Base-by-base conservation (phyloP, 139 green algal genomes). In the Chlamydomonas schloesseri region DNA sequence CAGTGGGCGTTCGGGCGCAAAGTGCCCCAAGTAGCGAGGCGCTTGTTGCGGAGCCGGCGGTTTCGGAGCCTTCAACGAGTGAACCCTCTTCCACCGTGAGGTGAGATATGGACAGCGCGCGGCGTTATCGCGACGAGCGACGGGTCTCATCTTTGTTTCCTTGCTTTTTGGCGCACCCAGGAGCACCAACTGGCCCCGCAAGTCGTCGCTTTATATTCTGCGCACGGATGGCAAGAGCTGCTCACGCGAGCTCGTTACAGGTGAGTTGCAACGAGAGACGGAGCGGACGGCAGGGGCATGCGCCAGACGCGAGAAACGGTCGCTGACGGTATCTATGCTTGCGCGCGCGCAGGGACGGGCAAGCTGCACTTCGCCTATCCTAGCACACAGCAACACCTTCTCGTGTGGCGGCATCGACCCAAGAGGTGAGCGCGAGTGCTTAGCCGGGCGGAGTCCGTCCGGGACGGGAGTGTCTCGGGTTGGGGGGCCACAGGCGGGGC, bases 341-440 rank as follows among this genome's bases (percentile, higher is more conserved):
- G n/a, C 33, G n/a, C n/a, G n/a, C 23, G 71, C 24, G 53, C 90
- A 97, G 95, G 93, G 71, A 93, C 73, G 37, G 93, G 93, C 57
- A 96, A 93, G 58, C 89, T 99, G 23, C 91, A 93, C 36, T 99
- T 99, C 87, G 93, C 95, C 0, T 94, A 97, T 81, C 96, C 98
- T 46, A 96, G 87, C 91, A 99, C 96, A 10, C 97, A 99, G 90
- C 97, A 99, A 88, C 95, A 99, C 73, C 91, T 99, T 64, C 94
- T 99, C 20, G 95, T 99, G 47, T 99, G 98, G 98, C 95, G 97
- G 76, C 89, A 93, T 1, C 87, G 88, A 34, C 98, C 98, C 0
- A 93, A 91, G 29, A 94, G 89, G 94, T 97, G 85, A 69, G 94
- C 23, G 24, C 5, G 28, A n/a, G 1, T 42, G 53, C 58, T 24